A percentile compares a stretch with the other conserved stretches of the same genome.
Conservation (phyloP, 2,329 filamentous ascomycete species). For the Nemania sp. region DNA sequence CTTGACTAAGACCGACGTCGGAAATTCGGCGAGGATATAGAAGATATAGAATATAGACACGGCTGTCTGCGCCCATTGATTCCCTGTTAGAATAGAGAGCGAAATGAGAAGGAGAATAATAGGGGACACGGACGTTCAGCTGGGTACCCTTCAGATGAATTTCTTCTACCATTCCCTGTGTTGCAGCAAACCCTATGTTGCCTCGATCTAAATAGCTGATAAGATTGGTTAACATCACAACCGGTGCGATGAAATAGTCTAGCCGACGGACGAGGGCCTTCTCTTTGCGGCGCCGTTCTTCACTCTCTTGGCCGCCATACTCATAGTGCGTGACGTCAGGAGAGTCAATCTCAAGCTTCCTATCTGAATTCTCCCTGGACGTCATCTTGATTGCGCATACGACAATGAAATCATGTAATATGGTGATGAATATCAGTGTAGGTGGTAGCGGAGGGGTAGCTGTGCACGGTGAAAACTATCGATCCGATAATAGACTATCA, state of each 20-base stretch:
- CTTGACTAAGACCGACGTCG: conserved; percentile 32
- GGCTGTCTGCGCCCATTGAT: conserved; percentile 27
- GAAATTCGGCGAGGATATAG: conserved; percentile 36
- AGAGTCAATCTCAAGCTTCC: conserved; percentile 12
- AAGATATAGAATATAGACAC: conserved; percentile 35
- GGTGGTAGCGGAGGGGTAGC: not conserved
- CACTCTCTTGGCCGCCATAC: not conserved
- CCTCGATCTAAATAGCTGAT: conserved; percentile 33
- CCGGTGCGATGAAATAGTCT: conserved; percentile 25
- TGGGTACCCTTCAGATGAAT: conserved; percentile 28
- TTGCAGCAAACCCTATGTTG: conserved; percentile 36
- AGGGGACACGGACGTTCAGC: conserved; percentile 20
- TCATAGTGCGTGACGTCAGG: conserved; percentile 8
- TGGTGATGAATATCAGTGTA: not conserved
- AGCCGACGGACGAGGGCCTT: conserved; percentile 23
- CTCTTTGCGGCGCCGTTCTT: conserved; percentile 14
- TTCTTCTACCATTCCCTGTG: conserved; percentile 32
- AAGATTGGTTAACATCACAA: conserved; percentile 27
- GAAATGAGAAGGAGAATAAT: not conserved
- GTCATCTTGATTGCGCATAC: not conserved
- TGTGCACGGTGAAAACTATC: too few species aligned
- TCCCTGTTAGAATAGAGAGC: not conserved
- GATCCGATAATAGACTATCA: not conserved
- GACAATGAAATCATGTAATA: too few species aligned
- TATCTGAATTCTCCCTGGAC: not conserved